Percentiles rank a stretch among this genome's conserved stretches.
Evolutionary conservation across 495 filamentous ascomycete genomes (phyloP).

Genomic region (Podospora pseudocomata): DNA sequence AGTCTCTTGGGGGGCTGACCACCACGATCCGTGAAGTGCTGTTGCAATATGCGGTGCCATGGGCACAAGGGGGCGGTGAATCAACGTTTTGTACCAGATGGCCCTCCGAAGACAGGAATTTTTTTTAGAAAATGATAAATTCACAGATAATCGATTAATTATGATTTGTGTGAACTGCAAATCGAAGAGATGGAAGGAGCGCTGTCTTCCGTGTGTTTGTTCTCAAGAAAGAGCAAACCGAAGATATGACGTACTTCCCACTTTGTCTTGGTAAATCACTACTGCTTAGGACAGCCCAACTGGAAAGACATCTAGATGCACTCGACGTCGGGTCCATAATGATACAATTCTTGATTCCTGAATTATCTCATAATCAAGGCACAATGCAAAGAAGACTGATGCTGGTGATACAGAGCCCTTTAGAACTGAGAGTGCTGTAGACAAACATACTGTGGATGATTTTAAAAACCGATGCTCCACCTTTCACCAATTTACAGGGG

Average conservation of each 20-base stretch:
- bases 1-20: background rate
- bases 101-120: background rate
- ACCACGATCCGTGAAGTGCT: background rate
- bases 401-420: background rate
- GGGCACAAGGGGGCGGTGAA: conserved; percentile 2
- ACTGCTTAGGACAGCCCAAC: background rate
- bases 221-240: background rate
- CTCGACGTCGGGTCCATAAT: background rate
- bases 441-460: background rate
- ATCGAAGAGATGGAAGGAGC: background rate
- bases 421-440: background rate
- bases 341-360: too few species aligned
- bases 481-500: background rate
- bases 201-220: background rate
- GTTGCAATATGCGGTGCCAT: conserved; percentile 3
- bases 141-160: background rate
- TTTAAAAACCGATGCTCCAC: background rate
- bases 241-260: background rate
- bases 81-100: background rate
- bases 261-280: background rate
- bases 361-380: too few species aligned
- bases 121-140: conserved; percentile 2
- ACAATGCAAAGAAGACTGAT: background rate
- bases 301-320: background rate
- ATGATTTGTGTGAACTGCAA: background rate